Evolutionary conservation across 2,329 filamentous ascomycete species (phyloP).

Genomic region (Xylariaceae sp.): DNA sequence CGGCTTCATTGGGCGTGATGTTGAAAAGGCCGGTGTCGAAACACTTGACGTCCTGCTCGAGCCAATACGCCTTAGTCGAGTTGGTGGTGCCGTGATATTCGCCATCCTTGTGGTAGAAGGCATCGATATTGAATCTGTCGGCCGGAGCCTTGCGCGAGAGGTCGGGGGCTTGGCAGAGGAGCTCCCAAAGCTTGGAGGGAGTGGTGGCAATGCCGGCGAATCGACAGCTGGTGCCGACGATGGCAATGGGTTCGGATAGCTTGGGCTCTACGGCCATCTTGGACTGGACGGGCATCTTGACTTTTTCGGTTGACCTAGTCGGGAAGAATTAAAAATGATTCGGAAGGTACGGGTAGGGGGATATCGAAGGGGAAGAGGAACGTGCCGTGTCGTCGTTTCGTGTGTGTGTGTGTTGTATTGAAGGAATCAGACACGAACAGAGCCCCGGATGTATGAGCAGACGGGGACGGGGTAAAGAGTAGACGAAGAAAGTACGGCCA

Average conservation of each 20-base stretch:
- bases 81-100: slow-evolving; percentile 32
- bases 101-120: slow-evolving; percentile 29
- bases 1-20: slow-evolving; percentile 33
- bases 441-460: no score
- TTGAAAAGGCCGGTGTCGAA: slow-evolving; percentile 34
- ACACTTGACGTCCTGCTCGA: slow-evolving; percentile 24
- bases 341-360: background rate
- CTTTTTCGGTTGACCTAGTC: no score
- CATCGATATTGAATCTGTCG: slow-evolving; percentile 25
- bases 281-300: background rate
- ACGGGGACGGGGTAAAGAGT: no score
- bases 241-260: slow-evolving; percentile 26
- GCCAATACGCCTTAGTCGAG: slow-evolving; percentile 29
- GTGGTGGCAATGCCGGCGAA: slow-evolving; percentile 28
- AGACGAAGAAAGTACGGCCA: no score
- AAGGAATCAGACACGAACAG: no score
- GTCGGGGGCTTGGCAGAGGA: slow-evolving; percentile 25
- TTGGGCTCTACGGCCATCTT: slow-evolving; percentile 20
- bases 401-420: no score
- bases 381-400: no score
- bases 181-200: slow-evolving; percentile 27
- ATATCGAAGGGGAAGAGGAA: background rate
- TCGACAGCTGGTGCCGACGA: slow-evolving; percentile 30
- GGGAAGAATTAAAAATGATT: background rate
- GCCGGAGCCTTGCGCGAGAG: slow-evolving; percentile 28